A percentile compares a stretch with the other conserved stretches of the same genome.
phyloP scores from a whole-genome alignment of 2,329 filamentous ascomycete genomes.

The Aspergillus caelatus region DNA sequence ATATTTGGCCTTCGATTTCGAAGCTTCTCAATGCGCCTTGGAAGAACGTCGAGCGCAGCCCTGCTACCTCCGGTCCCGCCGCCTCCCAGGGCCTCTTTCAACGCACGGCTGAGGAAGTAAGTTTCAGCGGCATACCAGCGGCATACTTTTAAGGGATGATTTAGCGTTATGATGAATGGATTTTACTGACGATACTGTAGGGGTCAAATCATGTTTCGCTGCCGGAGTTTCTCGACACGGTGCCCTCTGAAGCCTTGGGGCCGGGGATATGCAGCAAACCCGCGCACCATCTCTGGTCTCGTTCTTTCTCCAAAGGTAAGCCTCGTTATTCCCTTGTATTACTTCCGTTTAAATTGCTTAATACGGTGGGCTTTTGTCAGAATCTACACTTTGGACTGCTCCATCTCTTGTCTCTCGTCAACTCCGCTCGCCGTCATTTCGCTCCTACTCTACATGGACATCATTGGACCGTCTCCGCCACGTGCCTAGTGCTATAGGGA shows the following conservation, averaged over 20 bases:
- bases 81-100: constrained; percentile 16
- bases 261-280: constrained; percentile 22
- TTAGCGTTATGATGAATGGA: not conserved
- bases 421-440: constrained; percentile 22
- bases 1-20: constrained; percentile 49
- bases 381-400: constrained; percentile 19
- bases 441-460: constrained; percentile 38
- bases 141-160: constrained; percentile 22
- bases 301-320: constrained; percentile 26
- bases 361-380: constrained; percentile 13
- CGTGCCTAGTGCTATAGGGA: constrained; percentile 24
- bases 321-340: not conserved
- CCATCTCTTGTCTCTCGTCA: constrained; percentile 22
- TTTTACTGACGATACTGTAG: constrained; percentile 18
- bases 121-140: constrained; percentile 5
- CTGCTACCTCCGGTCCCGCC: constrained; percentile 19
- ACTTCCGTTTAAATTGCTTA: not conserved
- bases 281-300: constrained; percentile 20
- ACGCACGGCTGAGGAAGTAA: constrained; percentile 20
- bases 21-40: constrained; percentile 41
- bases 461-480: constrained; percentile 29
- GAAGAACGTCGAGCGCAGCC: constrained; percentile 33
- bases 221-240: constrained; percentile 31
- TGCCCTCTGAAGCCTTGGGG: constrained; percentile 29
- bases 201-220: constrained; percentile 17